A percentile compares a stretch with the other conserved stretches of the same genome.
phyloP scores from a whole-genome alignment of 495 filamentous ascomycete species.

The Aspergillus conjunctus region DNA sequence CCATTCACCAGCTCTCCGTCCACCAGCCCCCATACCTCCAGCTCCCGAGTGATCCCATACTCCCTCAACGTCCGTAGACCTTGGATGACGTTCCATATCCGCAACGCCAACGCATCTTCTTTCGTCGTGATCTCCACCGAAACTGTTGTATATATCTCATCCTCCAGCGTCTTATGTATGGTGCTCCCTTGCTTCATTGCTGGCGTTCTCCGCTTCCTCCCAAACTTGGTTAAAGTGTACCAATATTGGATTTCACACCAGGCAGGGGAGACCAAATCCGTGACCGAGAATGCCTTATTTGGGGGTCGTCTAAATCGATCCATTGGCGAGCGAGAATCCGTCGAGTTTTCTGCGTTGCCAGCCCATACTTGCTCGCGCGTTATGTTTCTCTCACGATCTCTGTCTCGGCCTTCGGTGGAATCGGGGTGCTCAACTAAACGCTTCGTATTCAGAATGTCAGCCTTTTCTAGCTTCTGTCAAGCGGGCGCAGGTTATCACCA shows the following conservation, averaged over 20 bases:
- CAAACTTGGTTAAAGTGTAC: conserved; percentile 78
- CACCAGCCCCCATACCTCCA: conserved; percentile 89
- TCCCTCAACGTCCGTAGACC: conserved; percentile 76
- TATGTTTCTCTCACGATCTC: conserved; percentile 26
- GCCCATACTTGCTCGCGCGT: conserved; percentile 18
- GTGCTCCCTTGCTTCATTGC: conserved; percentile 81
- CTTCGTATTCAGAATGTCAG: conserved; percentile 61
- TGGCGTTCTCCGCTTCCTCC: conserved; percentile 68
- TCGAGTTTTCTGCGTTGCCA: conserved; percentile 16
- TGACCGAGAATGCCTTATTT: conserved; percentile 82
- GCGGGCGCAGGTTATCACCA: neutral
- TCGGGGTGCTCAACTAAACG: conserved; percentile 63
- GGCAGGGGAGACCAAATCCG: conserved; percentile 81
- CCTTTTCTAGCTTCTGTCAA: conserved; percentile 16
- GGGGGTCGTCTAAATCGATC: conserved; percentile 79
- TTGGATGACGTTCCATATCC: conserved; percentile 91
- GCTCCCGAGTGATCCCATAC: conserved; percentile 80
- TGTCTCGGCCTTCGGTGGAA: conserved; percentile 49
- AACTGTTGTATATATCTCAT: conserved; percentile 78
- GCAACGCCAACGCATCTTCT: conserved; percentile 81
- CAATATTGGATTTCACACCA: conserved; percentile 97
- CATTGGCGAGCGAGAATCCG: conserved; percentile 57
- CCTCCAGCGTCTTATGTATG: conserved; percentile 82
- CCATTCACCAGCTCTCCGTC: conserved; percentile 86
- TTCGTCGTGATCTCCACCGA: conserved; percentile 67